phyloP scores from a whole-genome alignment of 139 green algal species.

The Dunaliella primolecta region DNA sequence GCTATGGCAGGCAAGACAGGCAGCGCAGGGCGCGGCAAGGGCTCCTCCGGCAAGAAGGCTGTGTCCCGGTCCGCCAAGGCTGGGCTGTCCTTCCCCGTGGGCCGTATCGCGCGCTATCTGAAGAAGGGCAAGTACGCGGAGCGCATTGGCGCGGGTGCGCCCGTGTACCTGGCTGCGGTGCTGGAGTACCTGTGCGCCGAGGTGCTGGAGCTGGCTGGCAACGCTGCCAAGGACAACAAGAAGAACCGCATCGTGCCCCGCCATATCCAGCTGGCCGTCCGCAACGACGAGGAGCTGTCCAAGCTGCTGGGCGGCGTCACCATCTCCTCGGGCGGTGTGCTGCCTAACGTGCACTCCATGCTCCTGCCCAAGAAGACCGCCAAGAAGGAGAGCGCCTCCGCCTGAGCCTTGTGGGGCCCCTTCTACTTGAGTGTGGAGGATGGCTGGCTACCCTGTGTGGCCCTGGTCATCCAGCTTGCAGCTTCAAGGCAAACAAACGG shows the following conservation, averaged over 20 bases:
- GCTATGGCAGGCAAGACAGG: constrained; percentile 2
- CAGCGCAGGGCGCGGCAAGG: constrained; percentile 20
- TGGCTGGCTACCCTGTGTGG: too few relatives aligned
- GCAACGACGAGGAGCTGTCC: constrained; percentile 88
- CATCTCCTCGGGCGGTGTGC: constrained; percentile 75
- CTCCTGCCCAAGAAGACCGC: constrained; percentile 70
- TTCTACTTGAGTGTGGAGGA: not conserved
- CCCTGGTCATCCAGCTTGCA: not conserved
- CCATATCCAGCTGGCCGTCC: constrained; percentile 88
- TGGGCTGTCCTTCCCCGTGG: constrained; percentile 84
- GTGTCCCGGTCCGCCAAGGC: constrained; percentile 66
- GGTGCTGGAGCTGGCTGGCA: constrained; percentile 80
- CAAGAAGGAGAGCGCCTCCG: constrained; percentile 14
- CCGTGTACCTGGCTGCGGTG: too few relatives aligned
- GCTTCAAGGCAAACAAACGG: not conserved
- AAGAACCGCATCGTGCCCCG: constrained; percentile 79
- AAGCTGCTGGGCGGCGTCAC: constrained; percentile 80
- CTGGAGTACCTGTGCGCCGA: too few relatives aligned
- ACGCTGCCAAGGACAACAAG: constrained; percentile 88
- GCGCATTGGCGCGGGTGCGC: too few relatives aligned
- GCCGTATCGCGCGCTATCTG: constrained; percentile 77
- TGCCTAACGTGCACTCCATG: constrained; percentile 83
- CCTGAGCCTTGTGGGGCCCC: constrained; percentile 16
- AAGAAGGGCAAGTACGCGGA: too few relatives aligned
- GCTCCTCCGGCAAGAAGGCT: constrained; percentile 54